phyloP scores from a whole-genome alignment of 768 basidiomycete species.

The Mycena crocata region DNA sequence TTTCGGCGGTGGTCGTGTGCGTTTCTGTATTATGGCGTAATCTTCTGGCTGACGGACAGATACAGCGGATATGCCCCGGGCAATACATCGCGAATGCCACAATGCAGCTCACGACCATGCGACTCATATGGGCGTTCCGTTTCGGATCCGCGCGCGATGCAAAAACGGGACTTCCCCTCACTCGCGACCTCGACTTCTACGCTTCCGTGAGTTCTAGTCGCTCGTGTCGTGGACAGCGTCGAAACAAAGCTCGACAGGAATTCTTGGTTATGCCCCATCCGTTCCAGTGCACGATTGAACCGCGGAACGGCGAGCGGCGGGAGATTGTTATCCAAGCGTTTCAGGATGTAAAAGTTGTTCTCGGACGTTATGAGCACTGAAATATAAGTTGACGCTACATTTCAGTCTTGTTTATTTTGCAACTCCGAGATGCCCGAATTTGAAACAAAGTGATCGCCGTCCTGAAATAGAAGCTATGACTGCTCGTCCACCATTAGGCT shows the following conservation, averaged over 20 bases:
- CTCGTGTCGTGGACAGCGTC: not conserved
- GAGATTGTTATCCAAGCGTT: constrained; percentile 4
- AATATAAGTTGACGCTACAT: too few species aligned
- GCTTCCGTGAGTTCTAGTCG: constrained; percentile 11
- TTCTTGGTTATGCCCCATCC: constrained; percentile 18
- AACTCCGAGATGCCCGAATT: too few species aligned
- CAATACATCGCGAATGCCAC: constrained; percentile 20
- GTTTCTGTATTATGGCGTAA: not conserved
- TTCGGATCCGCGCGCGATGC: constrained; percentile 25
- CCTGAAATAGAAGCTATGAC: too few species aligned
- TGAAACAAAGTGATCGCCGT: too few species aligned
- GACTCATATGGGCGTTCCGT: constrained; percentile 42
- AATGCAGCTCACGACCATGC: constrained; percentile 31
- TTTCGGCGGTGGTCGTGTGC: constrained; percentile 34
- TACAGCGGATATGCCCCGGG: constrained; percentile 36
- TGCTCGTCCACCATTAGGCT: too few species aligned
- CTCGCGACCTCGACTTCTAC: constrained; percentile 27
- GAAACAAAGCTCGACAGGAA: not conserved
- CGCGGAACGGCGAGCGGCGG: constrained; percentile 5
- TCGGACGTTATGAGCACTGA: constrained; percentile 4
- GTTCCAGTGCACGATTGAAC: constrained; percentile 11
- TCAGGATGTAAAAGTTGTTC: not conserved
- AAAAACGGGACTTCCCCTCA: constrained; percentile 8
- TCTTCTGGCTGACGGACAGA: not conserved
- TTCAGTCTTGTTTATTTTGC: too few species aligned